Evolutionary conservation across 2,329 filamentous ascomycete species (phyloP).

Genomic region (Fusarium marasasianum): DNA sequence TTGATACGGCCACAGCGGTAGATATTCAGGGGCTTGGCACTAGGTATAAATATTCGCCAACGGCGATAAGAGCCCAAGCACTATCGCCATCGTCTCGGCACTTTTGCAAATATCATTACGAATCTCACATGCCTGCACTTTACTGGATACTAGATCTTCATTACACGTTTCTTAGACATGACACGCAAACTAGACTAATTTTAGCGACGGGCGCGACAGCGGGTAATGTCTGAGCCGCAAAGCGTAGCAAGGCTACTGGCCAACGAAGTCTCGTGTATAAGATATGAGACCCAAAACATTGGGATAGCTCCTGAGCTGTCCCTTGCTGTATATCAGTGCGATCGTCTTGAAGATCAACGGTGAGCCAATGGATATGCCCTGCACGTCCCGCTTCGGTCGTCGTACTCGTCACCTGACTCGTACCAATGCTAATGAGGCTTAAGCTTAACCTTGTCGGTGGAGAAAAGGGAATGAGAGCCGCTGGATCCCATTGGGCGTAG

Average conservation of each 20-base stretch:
- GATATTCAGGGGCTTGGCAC: constrained; percentile 2
- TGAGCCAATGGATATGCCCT: constrained; percentile 16
- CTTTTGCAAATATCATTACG: constrained; percentile 8
- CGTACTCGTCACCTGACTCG: constrained; percentile 13
- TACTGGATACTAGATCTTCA: constrained; percentile 15
- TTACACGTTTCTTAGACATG: neutral
- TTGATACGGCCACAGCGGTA: neutral
- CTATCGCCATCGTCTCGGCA: neutral
- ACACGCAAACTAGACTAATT: constrained; percentile 23
- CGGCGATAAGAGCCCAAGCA: neutral
- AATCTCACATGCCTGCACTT: neutral
- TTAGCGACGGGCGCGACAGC: neutral
- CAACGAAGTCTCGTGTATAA: neutral
- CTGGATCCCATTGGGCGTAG: neutral
- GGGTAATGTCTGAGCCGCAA: constrained; percentile 13
- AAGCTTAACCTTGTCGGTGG: neutral
- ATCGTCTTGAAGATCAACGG: constrained; percentile 24
- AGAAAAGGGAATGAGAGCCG: neutral
- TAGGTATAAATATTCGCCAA: constrained; percentile 5
- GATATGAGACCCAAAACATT: neutral
- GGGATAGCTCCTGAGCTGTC: neutral
- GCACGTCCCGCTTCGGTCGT: neutral
- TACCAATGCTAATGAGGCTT: constrained; percentile 8
- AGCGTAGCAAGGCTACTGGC: neutral
- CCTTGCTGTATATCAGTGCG: constrained; percentile 16